Evolutionary conservation across 2,329 filamentous ascomycete species (phyloP), one percentile per base, ranked within the genome.

Genomic region (Dactylonectria macrodidyma): DNA sequence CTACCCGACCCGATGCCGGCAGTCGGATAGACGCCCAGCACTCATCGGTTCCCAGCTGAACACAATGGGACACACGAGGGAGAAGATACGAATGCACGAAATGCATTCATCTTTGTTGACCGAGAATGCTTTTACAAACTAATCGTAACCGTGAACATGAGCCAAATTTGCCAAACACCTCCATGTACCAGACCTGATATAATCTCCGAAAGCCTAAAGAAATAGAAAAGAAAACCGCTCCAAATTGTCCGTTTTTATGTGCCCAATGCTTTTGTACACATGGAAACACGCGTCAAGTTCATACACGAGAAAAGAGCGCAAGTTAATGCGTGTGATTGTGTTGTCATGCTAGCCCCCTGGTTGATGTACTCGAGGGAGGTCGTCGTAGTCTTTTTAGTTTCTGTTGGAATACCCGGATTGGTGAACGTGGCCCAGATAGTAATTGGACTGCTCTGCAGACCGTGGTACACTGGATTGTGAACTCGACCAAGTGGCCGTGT

Each of bases 401-500:
- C 5, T 47, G 38, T 66, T 34, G n/a, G 58, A 50, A 8, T 69
- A 75, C n/a, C 65, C 52, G 24, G 67, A 59, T 12, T 71, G 66
- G 36, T 73, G 61, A 46, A 68, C 41, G 47, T 62, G 61, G 3
- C 62, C 55, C 5, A 62, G 60, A 33, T 70, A 57, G 22, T 50
- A 66, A n/a, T 71, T 59, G 16, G 69, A 65, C 12, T 65, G 52
- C 3, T 72, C 67, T 26, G 50, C 34, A 10, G 12, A 55, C 36
- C 51, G 33, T 0, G 69, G 63, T 14, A 51, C 57, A 12, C 63
- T 47, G n/a, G 47, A 58, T 6, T 55, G 41, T 5, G 66, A 64
- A 34, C 64, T 67, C 6, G 67, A 51, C 67, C 73, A 75, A 1
- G 71, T 70, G 16, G 55, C 68, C 7, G 65, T 62, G n/a, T 71